Conservation (phyloP, 1,139 yeast species). For the Hansenula lynferdii region DNA sequence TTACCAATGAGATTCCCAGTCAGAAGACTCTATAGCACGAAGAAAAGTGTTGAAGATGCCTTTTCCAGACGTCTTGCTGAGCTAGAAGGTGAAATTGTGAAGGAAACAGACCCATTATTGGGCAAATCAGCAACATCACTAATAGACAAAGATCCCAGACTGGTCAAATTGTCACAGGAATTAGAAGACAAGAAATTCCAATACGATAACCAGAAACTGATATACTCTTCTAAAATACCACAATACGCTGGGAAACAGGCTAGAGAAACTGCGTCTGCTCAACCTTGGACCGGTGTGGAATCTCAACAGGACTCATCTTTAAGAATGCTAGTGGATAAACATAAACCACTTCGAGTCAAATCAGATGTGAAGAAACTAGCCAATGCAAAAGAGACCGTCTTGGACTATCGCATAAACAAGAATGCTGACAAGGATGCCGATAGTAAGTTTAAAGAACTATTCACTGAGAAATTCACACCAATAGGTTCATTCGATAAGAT, state of each 20-base stretch:
- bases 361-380: constrained; percentile 33
- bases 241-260: constrained; percentile 44
- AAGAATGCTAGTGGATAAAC: constrained; percentile 62
- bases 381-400: constrained; percentile 57
- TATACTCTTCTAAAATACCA: constrained; percentile 37
- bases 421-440: constrained; percentile 30
- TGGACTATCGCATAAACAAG: constrained; percentile 57
- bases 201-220: constrained; percentile 31
- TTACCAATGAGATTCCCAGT: neutral
- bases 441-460: constrained; percentile 56
- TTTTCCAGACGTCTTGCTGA: constrained; percentile 16
- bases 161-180: constrained; percentile 21
- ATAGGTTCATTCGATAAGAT: constrained; percentile 43
- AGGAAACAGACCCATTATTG: constrained; percentile 12
- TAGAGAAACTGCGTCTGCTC: constrained; percentile 45
- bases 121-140: constrained; percentile 13
- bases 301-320: constrained; percentile 42
- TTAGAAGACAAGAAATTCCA: constrained; percentile 29
- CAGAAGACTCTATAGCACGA: constrained; percentile 3
- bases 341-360: constrained; percentile 38
- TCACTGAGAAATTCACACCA: constrained; percentile 54
- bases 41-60: constrained; percentile 8
- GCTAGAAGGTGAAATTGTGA: constrained; percentile 10
- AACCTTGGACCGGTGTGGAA: constrained; percentile 74
- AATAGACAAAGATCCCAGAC: constrained; percentile 19